Percentiles rank a stretch among this genome's conserved stretches.
Evolutionary conservation across 495 filamentous ascomycete genomes (phyloP).

Genomic region (Evernia prunastri): DNA sequence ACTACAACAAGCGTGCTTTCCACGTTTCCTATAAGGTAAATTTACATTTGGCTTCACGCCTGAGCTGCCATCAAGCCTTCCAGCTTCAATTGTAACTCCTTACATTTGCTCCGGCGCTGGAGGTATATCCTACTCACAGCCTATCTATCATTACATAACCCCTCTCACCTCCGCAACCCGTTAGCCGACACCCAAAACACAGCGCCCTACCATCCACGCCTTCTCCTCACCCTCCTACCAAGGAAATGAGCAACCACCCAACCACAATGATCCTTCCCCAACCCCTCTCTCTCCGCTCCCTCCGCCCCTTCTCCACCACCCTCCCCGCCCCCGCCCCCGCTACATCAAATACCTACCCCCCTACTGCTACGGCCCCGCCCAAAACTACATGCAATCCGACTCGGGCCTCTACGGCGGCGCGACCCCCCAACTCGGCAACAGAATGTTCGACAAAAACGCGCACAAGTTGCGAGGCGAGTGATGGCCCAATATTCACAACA

Average conservation of each 20-base stretch:
- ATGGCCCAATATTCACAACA: constrained; percentile 79
- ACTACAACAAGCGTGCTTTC: too few species aligned
- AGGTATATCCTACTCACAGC: too few species aligned
- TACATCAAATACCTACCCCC: constrained; percentile 45
- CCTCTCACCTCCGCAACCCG: too few species aligned
- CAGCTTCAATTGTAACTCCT: too few species aligned
- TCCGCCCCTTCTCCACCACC: constrained; percentile 14
- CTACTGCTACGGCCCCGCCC: constrained; percentile 77
- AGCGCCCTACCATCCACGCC: neutral
- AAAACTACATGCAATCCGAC: constrained; percentile 80
- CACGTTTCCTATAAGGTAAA: too few species aligned
- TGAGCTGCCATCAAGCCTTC: too few species aligned
- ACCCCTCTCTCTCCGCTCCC: constrained; percentile 7
- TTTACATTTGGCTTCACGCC: too few species aligned
- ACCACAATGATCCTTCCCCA: constrained; percentile 4
- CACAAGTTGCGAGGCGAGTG: constrained; percentile 80
- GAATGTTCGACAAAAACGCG: constrained; percentile 66
- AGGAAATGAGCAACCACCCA: neutral
- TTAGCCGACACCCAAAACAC: neutral
- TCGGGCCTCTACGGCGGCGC: constrained; percentile 75
- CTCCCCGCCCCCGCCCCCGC: neutral
- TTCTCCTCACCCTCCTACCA: too few species aligned
- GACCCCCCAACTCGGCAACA: constrained; percentile 85
- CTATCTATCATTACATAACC: too few species aligned
- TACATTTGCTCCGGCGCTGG: too few species aligned